Base-by-base conservation (phyloP, 768 basidiomycete genomes). In the Austroboletus festivus region DNA sequence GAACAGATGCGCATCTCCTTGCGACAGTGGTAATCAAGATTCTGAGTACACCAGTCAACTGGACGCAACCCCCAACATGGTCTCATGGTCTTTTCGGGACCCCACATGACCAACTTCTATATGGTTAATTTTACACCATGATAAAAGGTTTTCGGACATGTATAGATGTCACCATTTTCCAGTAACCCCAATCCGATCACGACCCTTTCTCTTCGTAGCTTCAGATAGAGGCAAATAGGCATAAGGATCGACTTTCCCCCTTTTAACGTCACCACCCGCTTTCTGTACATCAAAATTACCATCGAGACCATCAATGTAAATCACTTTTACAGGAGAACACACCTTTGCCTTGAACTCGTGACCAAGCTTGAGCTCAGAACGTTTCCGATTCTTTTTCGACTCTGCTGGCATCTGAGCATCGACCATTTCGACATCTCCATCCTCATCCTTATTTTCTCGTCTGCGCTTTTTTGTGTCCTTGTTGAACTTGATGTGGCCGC, bases 261-360 rank as follows among this genome's bases (percentile, higher is more conserved):
- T 89, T 69, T 92, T 94, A 65, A 96, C 74, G 64, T 98, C 96
- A 8, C 96, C 96, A 26, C 89, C 90, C 20, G 94, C 96, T 73
- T 84, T 89, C 95, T 98, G 67, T 45, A 53, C 35, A 44, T 16
- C 37, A 22, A n/a, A n/a, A n/a, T n/a, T n/a, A n/a, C n/a, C n/a
- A n/a, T 39, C 56, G 40, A 46, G 59, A 44, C 13, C 23, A 38
- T 9, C 9, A 10, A 50, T 38, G 40, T 30, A 24, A 42, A 10
- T 19, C 18, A 16, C 50, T 46, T 34, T 38, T 28, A 40, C 11
- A 4, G 10, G 6, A 35, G 19, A 52, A 68, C 82, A 47, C 56
- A 92, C 94, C 83, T 93, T 98, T 24, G 96, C 91, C 67, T 88
- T 94, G 77, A 96, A 98, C 66, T 98, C 93, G 13, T 82, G 82